phyloP scores from a whole-genome alignment of 257 asterid genomes.

The Fraxinus cuspidata region DNA sequence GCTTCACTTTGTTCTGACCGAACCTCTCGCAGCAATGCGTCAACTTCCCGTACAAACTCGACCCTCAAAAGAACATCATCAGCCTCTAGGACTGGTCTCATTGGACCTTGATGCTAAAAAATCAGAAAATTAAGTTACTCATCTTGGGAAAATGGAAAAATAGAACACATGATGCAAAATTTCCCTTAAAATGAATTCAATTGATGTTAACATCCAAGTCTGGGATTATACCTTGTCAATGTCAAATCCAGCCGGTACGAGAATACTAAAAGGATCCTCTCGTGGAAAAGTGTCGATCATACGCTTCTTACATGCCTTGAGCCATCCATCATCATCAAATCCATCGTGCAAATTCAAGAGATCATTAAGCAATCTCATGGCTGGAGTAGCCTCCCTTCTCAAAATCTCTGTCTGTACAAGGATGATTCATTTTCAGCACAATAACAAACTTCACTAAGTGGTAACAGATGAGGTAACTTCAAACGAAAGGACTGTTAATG shows the following conservation, averaged over 20 bases:
- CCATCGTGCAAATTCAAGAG: constrained; percentile 91
- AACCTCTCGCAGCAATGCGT: constrained; percentile 73
- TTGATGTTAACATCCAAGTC: neutral
- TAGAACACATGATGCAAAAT: neutral
- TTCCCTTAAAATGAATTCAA: neutral
- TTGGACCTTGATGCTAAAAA: constrained; percentile 79
- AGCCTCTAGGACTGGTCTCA: constrained; percentile 57
- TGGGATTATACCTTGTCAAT: constrained; percentile 61
- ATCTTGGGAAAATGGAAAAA: constrained; percentile 5
- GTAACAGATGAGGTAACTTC: neutral
- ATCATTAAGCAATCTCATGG: constrained; percentile 85
- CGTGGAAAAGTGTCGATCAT: constrained; percentile 87
- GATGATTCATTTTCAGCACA: constrained; percentile 8
- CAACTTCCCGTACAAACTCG: constrained; percentile 86
- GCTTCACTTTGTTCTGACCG: constrained; percentile 47
- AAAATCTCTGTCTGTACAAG: constrained; percentile 72
- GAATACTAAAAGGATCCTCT: constrained; percentile 95
- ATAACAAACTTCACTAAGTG: neutral
- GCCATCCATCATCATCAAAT: constrained; percentile 82
- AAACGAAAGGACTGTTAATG: neutral
- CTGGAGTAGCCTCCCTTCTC: constrained; percentile 85
- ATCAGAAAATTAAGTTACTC: constrained; percentile 6
- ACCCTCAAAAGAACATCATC: constrained; percentile 79
- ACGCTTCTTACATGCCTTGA: constrained; percentile 72
- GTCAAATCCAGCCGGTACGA: constrained; percentile 88